phyloP scores from a whole-genome alignment of 2,329 filamentous ascomycete genomes.

The Fusarium sambucinum region DNA sequence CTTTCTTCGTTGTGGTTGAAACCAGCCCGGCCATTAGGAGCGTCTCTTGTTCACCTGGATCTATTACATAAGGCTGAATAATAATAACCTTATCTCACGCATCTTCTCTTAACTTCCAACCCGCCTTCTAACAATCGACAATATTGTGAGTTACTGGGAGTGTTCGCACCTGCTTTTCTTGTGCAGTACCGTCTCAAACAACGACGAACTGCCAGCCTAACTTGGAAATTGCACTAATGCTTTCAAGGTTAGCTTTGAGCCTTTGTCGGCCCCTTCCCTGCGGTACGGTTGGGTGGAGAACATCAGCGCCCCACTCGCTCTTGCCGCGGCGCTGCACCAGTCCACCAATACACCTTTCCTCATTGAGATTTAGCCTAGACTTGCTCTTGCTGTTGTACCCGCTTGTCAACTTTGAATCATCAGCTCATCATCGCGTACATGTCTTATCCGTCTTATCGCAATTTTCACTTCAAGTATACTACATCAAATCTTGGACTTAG shows the following conservation, averaged over 20 bases:
- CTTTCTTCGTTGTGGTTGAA: not conserved
- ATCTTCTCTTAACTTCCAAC: not conserved
- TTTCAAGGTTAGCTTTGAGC: constrained; percentile 8
- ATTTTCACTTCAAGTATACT: no score
- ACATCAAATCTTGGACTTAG: not conserved
- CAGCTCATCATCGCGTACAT: not conserved
- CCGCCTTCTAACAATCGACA: not conserved
- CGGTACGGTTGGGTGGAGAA: constrained; percentile 18
- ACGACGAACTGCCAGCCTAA: constrained; percentile 25
- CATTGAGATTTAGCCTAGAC: constrained; percentile 4
- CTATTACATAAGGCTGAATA: not conserved
- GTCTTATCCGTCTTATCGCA: not conserved
- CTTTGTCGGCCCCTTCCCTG: constrained; percentile 25
- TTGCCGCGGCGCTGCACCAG: constrained; percentile 37
- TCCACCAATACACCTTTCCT: not conserved
- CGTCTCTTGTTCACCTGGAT: not conserved
- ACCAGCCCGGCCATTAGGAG: not conserved
- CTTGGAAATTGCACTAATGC: constrained; percentile 14
- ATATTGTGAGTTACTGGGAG: not conserved
- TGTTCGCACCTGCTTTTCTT: constrained; percentile 19
- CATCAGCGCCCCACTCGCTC: constrained; percentile 33
- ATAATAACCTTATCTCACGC: not conserved
- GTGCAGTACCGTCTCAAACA: constrained; percentile 12
- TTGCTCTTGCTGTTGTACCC: not conserved
- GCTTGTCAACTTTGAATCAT: constrained; percentile 16